These are phyloP conservation scores for Claviceps cyperi DNA, from an alignment of 2,329 filamentous ascomycete species.

Conservation along the genomic window DNA sequence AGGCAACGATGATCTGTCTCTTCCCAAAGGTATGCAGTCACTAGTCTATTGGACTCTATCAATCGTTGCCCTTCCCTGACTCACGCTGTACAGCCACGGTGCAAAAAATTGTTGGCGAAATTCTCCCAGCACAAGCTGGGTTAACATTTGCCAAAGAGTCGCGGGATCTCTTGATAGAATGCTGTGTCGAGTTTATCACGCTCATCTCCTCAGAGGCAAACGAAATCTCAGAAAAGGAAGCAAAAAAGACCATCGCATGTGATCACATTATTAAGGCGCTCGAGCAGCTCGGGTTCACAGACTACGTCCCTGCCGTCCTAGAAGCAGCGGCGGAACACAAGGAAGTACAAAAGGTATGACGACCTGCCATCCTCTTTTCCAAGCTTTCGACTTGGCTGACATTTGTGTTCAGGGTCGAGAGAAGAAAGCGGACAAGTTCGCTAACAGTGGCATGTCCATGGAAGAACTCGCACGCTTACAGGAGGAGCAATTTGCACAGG, in stretches of 20 bases:
- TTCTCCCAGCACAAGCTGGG: slow-evolving; percentile 60
- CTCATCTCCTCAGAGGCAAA: slow-evolving; percentile 97
- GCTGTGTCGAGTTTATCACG: slow-evolving; percentile 98
- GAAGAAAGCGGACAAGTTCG: slow-evolving; percentile 95
- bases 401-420: slow-evolving; percentile 56
- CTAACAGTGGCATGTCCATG: slow-evolving; percentile 80
- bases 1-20: slow-evolving; percentile 49
- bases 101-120: slow-evolving; percentile 86
- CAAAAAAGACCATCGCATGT: slow-evolving; percentile 97
- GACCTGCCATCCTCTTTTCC: slow-evolving; percentile 25
- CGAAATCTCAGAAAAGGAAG: slow-evolving; percentile 96
- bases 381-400: background rate
- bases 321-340: slow-evolving; percentile 86
- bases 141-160: slow-evolving; percentile 90
- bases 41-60: too few species aligned
- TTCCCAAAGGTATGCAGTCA: slow-evolving; percentile 40
- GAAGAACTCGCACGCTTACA: slow-evolving; percentile 83
- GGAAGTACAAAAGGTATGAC: slow-evolving; percentile 69
- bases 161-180: slow-evolving; percentile 89
- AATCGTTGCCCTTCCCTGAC: background rate
- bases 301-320: slow-evolving; percentile 79
- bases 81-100: slow-evolving; percentile 41
- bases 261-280: slow-evolving; percentile 95
- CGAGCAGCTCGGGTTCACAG: slow-evolving; percentile 79
- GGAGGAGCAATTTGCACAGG: slow-evolving; percentile 78